Evolutionary conservation across 2,329 filamentous ascomycete species (phyloP), one percentile per base, ranked within the genome.

Genomic region (Hypomyces rosellus): DNA sequence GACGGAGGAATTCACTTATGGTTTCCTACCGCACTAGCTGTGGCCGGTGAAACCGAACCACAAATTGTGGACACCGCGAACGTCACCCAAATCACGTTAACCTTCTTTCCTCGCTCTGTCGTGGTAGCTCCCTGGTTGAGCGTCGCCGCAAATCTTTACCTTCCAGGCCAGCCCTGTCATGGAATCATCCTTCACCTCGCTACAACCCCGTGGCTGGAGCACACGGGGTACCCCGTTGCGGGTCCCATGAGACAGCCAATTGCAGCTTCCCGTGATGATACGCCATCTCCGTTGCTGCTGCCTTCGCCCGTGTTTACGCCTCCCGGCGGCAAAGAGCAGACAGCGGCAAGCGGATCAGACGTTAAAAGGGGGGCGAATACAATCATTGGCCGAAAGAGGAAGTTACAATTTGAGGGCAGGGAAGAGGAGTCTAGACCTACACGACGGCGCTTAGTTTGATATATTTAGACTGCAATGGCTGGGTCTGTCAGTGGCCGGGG

Each of bases 121-220:
- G n/a, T 42, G 4, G 33, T 36, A 22, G 18, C 34, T n/a, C 42
- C 45, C 2, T 53, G 30, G 51, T 18, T 53, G 13, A 50, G 47
- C 30, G 39, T 54, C 34, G 20, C 33, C 5, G 40, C 45, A 12
- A 43, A 54, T 43, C 49, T 54, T n/a, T 54, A 48, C 20, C 46
- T 54, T 13, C 18, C 20, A 34, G 42, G 42, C 5, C 37, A 45
- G 9, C 18, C 36, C 20, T 48, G 34, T 40, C 34, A 54, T 39
- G 34, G 48, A 12, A 15, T 54, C 15, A 40, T 45, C 20, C 52
- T 54, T 25, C 18, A 39, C 20, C 36, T 54, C 9, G 30, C 45
- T 36, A 34, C 16, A 15, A 46, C 36, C 20, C 51, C 40, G 6
- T 25, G 44, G 20, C 16, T 53, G 36, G 40, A 53, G 18, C 48